A percentile compares a stretch with the other conserved stretches of the same genome.
Evolutionary conservation across 495 filamentous ascomycete species (phyloP).

Genomic region (Daldinia grandis): DNA sequence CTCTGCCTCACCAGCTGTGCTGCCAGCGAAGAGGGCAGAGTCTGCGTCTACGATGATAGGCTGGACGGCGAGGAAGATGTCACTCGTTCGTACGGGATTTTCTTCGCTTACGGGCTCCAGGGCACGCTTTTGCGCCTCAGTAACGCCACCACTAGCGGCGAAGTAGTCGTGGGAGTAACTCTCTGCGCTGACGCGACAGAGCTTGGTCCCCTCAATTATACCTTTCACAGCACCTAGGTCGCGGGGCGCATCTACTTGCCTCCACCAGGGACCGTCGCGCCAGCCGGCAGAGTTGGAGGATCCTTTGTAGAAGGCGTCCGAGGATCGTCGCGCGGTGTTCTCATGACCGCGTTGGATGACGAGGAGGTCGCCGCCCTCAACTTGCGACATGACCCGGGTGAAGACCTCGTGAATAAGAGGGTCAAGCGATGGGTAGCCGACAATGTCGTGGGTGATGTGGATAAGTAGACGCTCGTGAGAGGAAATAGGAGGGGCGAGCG

Average conservation of each 20-base stretch:
- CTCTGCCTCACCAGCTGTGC: conserved; percentile 55
- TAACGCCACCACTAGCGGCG: conserved; percentile 76
- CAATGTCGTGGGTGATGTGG: conserved; percentile 94
- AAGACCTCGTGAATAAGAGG: conserved; percentile 93
- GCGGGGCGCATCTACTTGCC: conserved; percentile 71
- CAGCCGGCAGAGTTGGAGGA: conserved; percentile 66
- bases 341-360: conserved; percentile 94
- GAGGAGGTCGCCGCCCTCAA: conserved; percentile 96
- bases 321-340: conserved; percentile 72
- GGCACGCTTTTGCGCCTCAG: conserved; percentile 78
- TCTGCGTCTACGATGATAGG: conserved; percentile 72
- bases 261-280: conserved; percentile 97
- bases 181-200: conserved; percentile 87
- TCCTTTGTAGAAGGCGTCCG: conserved; percentile 66
- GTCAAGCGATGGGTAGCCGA: conserved; percentile 93
- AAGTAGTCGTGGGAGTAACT: conserved; percentile 86
- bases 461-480: conserved; percentile 98
- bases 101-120: conserved; percentile 76
- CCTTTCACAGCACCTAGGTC: conserved; percentile 84
- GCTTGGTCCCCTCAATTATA: conserved; percentile 84
- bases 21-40: conserved; percentile 70
- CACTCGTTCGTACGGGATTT: conserved; percentile 89
- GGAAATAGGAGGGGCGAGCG: conserved; percentile 93
- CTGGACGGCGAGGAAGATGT: conserved; percentile 95
- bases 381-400: conserved; percentile 96